Evolutionary conservation across 345 rosid species (phyloP).

Genomic region (Populus nigra): DNA sequence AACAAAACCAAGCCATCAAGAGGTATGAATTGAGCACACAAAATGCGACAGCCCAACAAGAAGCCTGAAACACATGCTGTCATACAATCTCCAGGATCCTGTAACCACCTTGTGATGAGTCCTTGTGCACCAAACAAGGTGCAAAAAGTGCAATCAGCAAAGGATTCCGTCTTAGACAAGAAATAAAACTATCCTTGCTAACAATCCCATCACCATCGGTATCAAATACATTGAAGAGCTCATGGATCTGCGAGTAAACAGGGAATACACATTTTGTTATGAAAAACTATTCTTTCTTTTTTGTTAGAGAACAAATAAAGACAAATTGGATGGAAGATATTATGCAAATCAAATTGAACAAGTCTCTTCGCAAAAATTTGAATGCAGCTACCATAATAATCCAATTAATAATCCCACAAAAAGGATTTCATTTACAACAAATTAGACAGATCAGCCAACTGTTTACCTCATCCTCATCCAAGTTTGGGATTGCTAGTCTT

Average conservation of each 20-base stretch:
- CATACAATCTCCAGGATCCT: constrained; percentile 34
- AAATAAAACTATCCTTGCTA: constrained; percentile 50
- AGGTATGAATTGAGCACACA: neutral
- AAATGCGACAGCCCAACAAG: neutral
- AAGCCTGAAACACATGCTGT: constrained; percentile 4
- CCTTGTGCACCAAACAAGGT: constrained; percentile 27
- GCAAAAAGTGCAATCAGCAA: constrained; percentile 63
- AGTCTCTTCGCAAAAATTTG: neutral
- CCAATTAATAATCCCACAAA: neutral
- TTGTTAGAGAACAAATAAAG: neutral
- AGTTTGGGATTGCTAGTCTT: constrained; percentile 49
- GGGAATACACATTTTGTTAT: neutral
- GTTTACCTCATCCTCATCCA: constrained; percentile 58
- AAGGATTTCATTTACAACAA: neutral
- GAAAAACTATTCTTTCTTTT: neutral
- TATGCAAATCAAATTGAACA: neutral
- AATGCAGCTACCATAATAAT: neutral
- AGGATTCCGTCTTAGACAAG: constrained; percentile 66
- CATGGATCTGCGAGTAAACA: constrained; percentile 44
- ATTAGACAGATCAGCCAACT: neutral
- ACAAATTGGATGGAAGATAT: neutral
- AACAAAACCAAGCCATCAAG: constrained; percentile 13
- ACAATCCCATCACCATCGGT: constrained; percentile 50
- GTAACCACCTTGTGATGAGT: constrained; percentile 21
- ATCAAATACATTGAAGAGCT: constrained; percentile 53